Conservation (phyloP, 371 early-diverging fungal species). For the Lichtheimia ramosa region DNA sequence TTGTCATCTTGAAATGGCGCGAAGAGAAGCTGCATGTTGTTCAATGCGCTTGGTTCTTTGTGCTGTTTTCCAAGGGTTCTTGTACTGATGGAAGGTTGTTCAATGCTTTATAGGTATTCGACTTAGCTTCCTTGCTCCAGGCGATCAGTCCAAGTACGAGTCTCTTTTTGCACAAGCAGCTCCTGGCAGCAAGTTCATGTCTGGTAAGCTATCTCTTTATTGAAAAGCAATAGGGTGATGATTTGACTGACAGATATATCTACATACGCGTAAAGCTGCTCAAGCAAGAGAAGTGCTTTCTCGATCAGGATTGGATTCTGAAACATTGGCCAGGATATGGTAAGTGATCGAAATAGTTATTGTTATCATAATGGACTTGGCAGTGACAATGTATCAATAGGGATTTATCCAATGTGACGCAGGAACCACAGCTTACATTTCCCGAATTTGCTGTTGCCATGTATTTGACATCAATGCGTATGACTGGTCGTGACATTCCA, state of each 20-base stretch:
- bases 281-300: constrained; percentile 45
- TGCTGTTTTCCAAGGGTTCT: no score
- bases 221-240: neutral
- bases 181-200: constrained; percentile 23
- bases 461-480: constrained; percentile 55
- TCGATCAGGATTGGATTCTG: constrained; percentile 43
- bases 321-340: constrained; percentile 51
- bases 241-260: neutral
- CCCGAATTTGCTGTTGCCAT: constrained; percentile 64
- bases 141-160: constrained; percentile 47
- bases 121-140: constrained; percentile 44
- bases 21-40: no score
- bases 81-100: no score
- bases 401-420: constrained; percentile 51
- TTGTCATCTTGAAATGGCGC: no score
- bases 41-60: no score
- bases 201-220: constrained; percentile 24
- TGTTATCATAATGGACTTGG: constrained; percentile 20
- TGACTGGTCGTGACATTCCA: constrained; percentile 50
- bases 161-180: constrained; percentile 43
- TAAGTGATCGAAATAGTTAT: constrained; percentile 16
- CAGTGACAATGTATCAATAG: constrained; percentile 15
- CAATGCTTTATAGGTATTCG: constrained; percentile 2
- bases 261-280: constrained; percentile 21
- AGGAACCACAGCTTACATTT: constrained; percentile 49